Conservation (phyloP, 2,329 filamentous ascomycete genomes). For the Aspergillus quadricinctus region DNA sequence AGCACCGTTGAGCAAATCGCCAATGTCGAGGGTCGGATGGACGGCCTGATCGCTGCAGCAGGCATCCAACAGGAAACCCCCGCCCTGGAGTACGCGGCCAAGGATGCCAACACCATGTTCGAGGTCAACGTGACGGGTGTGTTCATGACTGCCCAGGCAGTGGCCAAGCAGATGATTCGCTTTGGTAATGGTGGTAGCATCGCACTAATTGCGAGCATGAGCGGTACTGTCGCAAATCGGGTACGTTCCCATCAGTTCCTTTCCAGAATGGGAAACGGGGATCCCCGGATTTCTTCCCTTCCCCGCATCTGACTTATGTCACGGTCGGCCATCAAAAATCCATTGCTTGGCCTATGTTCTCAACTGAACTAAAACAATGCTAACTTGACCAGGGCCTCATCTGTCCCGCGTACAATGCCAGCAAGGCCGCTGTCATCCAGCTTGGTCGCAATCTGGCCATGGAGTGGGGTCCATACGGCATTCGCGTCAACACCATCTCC, state of each 20-base stretch:
- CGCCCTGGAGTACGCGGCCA: conserved; percentile 69
- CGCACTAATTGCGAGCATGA: conserved; percentile 61
- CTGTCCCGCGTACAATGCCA: conserved; percentile 47
- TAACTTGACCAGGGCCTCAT: conserved; percentile 37
- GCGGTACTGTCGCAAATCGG: conserved; percentile 54
- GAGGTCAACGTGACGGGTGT: conserved; percentile 59
- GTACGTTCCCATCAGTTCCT: conserved; percentile 11
- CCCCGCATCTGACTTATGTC: not conserved
- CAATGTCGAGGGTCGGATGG: conserved; percentile 64
- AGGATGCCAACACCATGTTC: conserved; percentile 60
- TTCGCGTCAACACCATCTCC: conserved; percentile 47
- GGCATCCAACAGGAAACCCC: conserved; percentile 75
- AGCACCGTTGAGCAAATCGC: conserved; percentile 65
- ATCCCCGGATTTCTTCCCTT: not conserved
- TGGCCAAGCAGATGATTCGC: conserved; percentile 60
- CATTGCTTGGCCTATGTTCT: not conserved
- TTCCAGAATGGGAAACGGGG: not conserved
- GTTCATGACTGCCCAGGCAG: conserved; percentile 61
- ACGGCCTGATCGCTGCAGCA: conserved; percentile 72
- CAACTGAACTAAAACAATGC: not conserved
- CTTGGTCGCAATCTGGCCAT: conserved; percentile 45
- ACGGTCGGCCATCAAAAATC: not conserved
- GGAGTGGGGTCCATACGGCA: conserved; percentile 47
- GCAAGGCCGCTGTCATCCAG: conserved; percentile 47
- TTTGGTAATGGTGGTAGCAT: conserved; percentile 59